Conservation (phyloP, 2,329 filamentous ascomycete species). For the Penicillium sp. region DNA sequence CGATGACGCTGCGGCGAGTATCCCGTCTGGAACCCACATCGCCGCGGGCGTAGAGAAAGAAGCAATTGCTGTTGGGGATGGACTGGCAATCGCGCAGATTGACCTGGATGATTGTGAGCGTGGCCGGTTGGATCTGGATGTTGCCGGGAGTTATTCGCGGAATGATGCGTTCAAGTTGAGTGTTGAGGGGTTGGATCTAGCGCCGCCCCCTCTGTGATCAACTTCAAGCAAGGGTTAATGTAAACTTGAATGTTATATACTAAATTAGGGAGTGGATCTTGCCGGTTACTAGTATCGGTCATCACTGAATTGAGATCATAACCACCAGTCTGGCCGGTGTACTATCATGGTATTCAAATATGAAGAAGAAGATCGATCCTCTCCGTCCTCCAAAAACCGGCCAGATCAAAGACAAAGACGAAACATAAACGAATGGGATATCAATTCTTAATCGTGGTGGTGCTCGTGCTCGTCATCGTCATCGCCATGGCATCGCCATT, state of each 20-base stretch:
- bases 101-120: constrained; percentile 88
- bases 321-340: too few relatives aligned
- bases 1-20: not conserved
- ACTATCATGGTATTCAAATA: too few relatives aligned
- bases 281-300: too few relatives aligned
- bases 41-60: not conserved
- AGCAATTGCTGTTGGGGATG: constrained; percentile 29
- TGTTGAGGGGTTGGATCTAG: constrained; percentile 64
- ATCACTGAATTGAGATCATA: too few relatives aligned
- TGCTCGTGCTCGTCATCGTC: not conserved
- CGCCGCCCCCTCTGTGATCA: constrained; percentile 59
- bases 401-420: not conserved
- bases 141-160: constrained; percentile 82
- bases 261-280: too few relatives aligned
- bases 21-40: not conserved
- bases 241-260: too few relatives aligned
- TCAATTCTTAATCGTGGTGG: constrained; percentile 3
- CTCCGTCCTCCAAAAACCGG: not conserved
- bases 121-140: constrained; percentile 80
- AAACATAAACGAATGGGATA: constrained; percentile 4
- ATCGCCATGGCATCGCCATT: not conserved
- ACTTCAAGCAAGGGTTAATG: too few relatives aligned
- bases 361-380: not conserved
- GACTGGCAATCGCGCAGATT: constrained; percentile 71
- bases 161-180: constrained; percentile 66